Evolutionary conservation across 2,329 filamentous ascomycete genomes (phyloP).

Genomic region (Nigrospora osmanthi): DNA sequence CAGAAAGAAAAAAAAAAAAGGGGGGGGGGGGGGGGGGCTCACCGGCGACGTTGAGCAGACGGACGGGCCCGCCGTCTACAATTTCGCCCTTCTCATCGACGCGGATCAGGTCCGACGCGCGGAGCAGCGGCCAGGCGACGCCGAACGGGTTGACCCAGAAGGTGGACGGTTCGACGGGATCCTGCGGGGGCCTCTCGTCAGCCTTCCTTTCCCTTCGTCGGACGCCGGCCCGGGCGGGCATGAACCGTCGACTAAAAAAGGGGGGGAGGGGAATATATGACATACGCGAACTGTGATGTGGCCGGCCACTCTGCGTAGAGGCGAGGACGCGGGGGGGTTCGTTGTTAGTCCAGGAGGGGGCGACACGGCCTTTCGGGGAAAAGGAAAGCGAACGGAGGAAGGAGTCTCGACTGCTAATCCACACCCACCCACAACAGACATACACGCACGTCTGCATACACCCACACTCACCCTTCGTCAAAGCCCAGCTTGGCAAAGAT

Average conservation of each 20-base stretch:
- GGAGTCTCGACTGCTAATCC: too few species aligned
- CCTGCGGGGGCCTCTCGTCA: slow-evolving; percentile 10
- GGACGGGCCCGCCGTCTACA: slow-evolving; percentile 49
- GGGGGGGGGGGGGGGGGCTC: background rate
- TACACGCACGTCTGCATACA: background rate
- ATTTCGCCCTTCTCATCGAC: slow-evolving; percentile 54
- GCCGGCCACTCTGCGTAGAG: slow-evolving; percentile 46
- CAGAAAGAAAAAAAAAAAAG: too few species aligned
- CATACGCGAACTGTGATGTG: slow-evolving; percentile 49
- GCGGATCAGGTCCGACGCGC: slow-evolving; percentile 58
- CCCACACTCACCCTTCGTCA: slow-evolving; percentile 38
- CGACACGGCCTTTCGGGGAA: too few species aligned
- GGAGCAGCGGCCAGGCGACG: slow-evolving; percentile 53
- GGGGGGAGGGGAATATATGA: too few species aligned
- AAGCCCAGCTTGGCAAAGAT: slow-evolving; percentile 50
- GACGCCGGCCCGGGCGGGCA: too few species aligned
- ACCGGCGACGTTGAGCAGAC: slow-evolving; percentile 23
- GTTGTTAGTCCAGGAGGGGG: background rate
- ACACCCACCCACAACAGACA: too few species aligned
- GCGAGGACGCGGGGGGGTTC: background rate
- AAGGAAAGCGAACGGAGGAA: too few species aligned
- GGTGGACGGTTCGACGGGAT: slow-evolving; percentile 49
- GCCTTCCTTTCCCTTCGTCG: background rate
- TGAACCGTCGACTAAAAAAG: too few species aligned
- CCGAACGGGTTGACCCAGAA: slow-evolving; percentile 61